Evolutionary conservation across 352 stramenopile species (phyloP), one percentile per base, ranked within the genome.

Genomic region (Phytopythium cucurbitacearum): DNA sequence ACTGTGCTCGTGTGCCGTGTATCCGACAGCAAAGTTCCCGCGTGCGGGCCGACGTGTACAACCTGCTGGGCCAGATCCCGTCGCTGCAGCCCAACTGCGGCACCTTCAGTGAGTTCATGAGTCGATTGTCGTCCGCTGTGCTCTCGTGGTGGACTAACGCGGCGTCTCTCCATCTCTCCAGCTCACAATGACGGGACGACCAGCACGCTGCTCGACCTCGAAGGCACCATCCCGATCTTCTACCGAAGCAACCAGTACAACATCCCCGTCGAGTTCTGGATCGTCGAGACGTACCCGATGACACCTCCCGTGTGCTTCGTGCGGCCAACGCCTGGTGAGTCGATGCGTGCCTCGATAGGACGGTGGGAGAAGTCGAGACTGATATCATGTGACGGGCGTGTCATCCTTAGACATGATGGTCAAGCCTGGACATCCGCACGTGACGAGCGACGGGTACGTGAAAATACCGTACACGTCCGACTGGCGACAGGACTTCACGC

Each of bases 181-280:
- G 83, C 85, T 28, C 81, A 95, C 41, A 95, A 95, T 51, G 85
- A 95, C 64, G 85, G 85, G 40, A 87, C 79, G 3, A 94, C 83
- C 5, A 94, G 85, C 52, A 95, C 80, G 48, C 57, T 93, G 56
- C 65, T 95, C 35, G 85, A 91, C 54, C 67, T 95, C 6, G 79
- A 87, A 41, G 87, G 87, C 42, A 96, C 87, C n/a, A 95, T 96
- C 64, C 85, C 86, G 9, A 96, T 96, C 56, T 95, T 94, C 64
- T 96, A 95, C 55, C 64, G 83, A 7, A 65, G 77, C 45, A 94
- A 89, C 55, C 86, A 95, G 60, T 96, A 96, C 76, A 96, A 96
- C 52, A 96, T 96, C 58, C 87, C 87, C 0, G 76, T 96, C 37
- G 80, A 92, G 62, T 86, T 96, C 40, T 96, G 87, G 87, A 72